Conservation (phyloP, 495 filamentous ascomycete species). For the Delitschia confertaspora region DNA sequence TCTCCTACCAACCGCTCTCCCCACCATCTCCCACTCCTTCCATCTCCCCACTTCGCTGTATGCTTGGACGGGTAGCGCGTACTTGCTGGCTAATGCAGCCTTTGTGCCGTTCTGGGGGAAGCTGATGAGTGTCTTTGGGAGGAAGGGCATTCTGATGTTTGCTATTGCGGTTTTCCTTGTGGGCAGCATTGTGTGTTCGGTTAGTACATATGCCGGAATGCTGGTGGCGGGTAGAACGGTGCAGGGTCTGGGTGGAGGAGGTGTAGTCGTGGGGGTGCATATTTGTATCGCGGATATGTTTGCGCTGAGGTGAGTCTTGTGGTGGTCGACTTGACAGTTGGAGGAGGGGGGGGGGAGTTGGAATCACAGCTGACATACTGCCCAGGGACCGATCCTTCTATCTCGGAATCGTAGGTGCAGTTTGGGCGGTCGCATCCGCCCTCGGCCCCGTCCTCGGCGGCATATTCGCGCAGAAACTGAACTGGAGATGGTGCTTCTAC, state of each 20-base stretch:
- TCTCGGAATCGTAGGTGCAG: slow-evolving; percentile 55
- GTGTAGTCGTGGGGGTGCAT: slow-evolving; percentile 27
- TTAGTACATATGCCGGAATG: slow-evolving; percentile 21
- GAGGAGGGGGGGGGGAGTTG: too few species aligned
- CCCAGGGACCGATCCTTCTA: slow-evolving; percentile 53
- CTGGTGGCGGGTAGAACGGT: slow-evolving; percentile 29
- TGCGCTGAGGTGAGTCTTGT: slow-evolving; percentile 15
- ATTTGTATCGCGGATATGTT: slow-evolving; percentile 28
- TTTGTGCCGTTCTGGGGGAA: slow-evolving; percentile 25
- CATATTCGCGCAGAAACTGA: slow-evolving; percentile 56
- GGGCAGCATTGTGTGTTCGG: slow-evolving; percentile 30
- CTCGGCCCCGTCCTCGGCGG: slow-evolving; percentile 71
- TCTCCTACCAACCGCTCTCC: slow-evolving; percentile 27
- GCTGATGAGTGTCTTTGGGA: slow-evolving; percentile 29
- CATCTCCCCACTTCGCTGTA: slow-evolving; percentile 20
- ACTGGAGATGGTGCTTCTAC: slow-evolving; percentile 36
- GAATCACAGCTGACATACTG: neutral
- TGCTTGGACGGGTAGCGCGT: slow-evolving; percentile 26
- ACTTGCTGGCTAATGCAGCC: slow-evolving; percentile 24
- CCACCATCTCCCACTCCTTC: slow-evolving; percentile 21
- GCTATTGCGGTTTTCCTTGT: slow-evolving; percentile 25
- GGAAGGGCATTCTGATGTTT: slow-evolving; percentile 29
- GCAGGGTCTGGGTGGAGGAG: slow-evolving; percentile 32
- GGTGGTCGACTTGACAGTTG: too few species aligned
- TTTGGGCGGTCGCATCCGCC: slow-evolving; percentile 67